A percentile compares a stretch with the other conserved stretches of the same genome.
phyloP scores from a whole-genome alignment of 2,329 filamentous ascomycete genomes.

The Colletotrichum tropicale region DNA sequence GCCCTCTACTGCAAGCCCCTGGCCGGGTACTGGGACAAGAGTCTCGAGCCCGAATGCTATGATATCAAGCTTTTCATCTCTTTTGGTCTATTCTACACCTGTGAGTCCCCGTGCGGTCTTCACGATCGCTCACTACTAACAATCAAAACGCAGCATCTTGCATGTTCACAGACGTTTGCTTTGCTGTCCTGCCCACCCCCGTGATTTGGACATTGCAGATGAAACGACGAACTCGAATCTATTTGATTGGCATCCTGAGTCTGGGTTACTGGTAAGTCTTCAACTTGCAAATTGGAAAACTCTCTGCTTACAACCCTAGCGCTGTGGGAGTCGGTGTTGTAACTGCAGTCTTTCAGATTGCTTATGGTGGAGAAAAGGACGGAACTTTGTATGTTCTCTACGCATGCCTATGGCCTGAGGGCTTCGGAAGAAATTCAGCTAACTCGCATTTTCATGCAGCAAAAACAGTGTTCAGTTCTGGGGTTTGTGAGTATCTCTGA shows the following conservation, averaged over 20 bases:
- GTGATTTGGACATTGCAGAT: slow-evolving; percentile 44
- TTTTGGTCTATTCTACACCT: not conserved
- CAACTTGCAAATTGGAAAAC: slow-evolving; percentile 17
- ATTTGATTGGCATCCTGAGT: slow-evolving; percentile 34
- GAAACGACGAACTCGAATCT: slow-evolving; percentile 37
- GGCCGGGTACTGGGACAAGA: not conserved
- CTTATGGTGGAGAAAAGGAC: not conserved
- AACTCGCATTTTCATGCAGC: not conserved
- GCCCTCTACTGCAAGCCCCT: not conserved
- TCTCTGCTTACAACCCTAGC: slow-evolving; percentile 23
- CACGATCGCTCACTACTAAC: not conserved
- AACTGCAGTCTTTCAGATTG: slow-evolving; percentile 39
- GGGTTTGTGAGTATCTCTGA: not conserved
- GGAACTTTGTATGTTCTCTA: not conserved
- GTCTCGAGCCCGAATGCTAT: not conserved
- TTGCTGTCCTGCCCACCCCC: slow-evolving; percentile 43
- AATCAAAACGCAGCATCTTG: slow-evolving; percentile 33
- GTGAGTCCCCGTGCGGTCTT: not conserved
- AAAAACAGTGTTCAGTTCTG: not conserved
- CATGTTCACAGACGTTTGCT: slow-evolving; percentile 44
- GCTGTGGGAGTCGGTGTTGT: slow-evolving; percentile 43
- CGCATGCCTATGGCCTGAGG: fast-evolving
- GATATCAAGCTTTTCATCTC: not conserved
- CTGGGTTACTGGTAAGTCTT: slow-evolving; percentile 30
- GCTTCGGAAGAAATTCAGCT: fast-evolving